Base-by-base conservation (phyloP, 352 stramenopile genomes). In the Phytophthora megakarya region DNA sequence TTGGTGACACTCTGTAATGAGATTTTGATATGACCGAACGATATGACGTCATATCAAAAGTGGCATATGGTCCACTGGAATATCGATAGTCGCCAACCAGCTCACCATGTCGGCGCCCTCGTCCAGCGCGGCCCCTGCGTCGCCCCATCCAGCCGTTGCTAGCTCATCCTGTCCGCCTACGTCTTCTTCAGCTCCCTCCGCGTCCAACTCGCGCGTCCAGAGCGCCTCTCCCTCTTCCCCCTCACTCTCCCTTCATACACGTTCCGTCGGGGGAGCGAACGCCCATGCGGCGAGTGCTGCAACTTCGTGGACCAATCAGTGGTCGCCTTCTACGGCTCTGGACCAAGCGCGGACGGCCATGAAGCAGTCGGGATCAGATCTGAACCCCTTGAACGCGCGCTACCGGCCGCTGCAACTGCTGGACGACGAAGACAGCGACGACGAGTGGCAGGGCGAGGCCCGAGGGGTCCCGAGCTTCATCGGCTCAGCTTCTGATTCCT, bases 391-490 rank as follows among this genome's bases (percentile, higher is more conserved):
- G 1, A 30, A 66, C 23, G 40, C n/a, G 13, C 62, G 63, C 5
- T 75, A 75, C 42, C 51, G 63, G 5, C 67, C 67, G n/a, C 63
- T 75, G 10, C 67, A 72, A 30, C 43, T 75, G 10, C 67, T 72
- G 22, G 62, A 72, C 23, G 66, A 62, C 8, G 62, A 72, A 9
- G 63, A 66, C 19, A 71, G 52, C 28, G 67, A 75, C 28, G 56
- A 69, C 21, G 62, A 75, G 39, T 72, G 62, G 62, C 55, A 69
- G 37, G 67, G 62, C 12, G 50, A 75, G 26, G 55, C 45, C 3
- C 57, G 48, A 12, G 56, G 62, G 9, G 56, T 48, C 16, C 57
- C 56, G 5, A 59, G 23, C 16, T 65, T 53, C 25, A 39, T 26
- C 5, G 26, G 25, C 30, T 23, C 15, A 22, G 39, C 47, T 15